A percentile compares a stretch with the other conserved stretches of the same genome.
Conservation (phyloP, 495 filamentous ascomycete genomes). For the Cercophora sp. region DNA sequence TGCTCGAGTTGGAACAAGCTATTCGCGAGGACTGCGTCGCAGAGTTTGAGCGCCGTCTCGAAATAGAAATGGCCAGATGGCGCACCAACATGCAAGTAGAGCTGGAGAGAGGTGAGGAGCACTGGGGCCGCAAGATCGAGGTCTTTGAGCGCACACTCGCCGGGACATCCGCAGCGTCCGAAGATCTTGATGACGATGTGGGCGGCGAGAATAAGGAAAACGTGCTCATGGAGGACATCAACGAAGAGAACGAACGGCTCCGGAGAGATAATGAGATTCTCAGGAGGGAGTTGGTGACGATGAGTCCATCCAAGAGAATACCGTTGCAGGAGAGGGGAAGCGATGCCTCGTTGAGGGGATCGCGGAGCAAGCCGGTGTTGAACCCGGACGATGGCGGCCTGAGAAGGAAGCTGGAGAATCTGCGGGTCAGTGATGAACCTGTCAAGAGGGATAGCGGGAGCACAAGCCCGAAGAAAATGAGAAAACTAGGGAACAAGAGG, state of each 20-base stretch:
- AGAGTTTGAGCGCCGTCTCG: constrained; percentile 78
- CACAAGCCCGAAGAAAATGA: constrained; percentile 36
- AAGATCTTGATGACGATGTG: constrained; percentile 16
- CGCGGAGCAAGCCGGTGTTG: background rate
- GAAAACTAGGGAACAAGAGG: constrained; percentile 34
- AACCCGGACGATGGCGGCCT: constrained; percentile 20
- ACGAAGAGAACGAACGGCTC: constrained; percentile 58
- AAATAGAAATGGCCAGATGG: constrained; percentile 71
- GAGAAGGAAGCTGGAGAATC: constrained; percentile 18
- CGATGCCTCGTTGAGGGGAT: constrained; percentile 1
- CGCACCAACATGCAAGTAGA: constrained; percentile 68
- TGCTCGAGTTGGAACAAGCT: constrained; percentile 71
- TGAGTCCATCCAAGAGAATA: constrained; percentile 40
- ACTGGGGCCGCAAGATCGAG: constrained; percentile 87
- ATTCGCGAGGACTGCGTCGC: constrained; percentile 84
- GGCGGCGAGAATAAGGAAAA: constrained; percentile 51
- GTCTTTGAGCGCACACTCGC: constrained; percentile 60
- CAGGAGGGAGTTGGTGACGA: constrained; percentile 42
- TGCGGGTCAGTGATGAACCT: constrained; percentile 20
- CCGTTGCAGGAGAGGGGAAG: constrained; percentile 42
- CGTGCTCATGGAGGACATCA: constrained; percentile 51
- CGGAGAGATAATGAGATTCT: constrained; percentile 49
- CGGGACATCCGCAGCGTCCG: constrained; percentile 18
- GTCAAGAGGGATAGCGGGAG: constrained; percentile 8
- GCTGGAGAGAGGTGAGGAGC: constrained; percentile 71